Percentiles rank a stretch among this genome's conserved stretches.
phyloP scores from a whole-genome alignment of 805 yeast genomes.

The Metschnikowia lochheadii region DNA sequence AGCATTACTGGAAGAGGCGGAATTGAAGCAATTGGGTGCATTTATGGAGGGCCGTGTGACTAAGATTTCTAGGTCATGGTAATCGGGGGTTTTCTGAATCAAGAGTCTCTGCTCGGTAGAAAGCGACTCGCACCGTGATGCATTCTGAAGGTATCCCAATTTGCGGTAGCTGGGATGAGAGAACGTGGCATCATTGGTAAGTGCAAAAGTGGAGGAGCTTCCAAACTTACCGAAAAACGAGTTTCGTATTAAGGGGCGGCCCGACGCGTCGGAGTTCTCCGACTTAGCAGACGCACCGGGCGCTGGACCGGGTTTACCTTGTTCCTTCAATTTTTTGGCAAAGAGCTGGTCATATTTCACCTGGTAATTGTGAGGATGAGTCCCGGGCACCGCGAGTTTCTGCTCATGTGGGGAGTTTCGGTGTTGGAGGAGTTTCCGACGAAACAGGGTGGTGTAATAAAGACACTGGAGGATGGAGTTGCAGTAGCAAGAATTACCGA shows the following conservation, averaged over 20 bases:
- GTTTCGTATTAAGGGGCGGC: slow-evolving; percentile 29
- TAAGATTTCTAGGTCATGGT: slow-evolving; percentile 29
- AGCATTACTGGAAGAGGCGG: neutral
- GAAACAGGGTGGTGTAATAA: slow-evolving; percentile 67
- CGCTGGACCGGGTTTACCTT: slow-evolving; percentile 12
- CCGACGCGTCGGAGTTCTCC: slow-evolving; percentile 9
- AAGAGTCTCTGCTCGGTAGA: slow-evolving; percentile 32
- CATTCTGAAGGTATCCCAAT: slow-evolving; percentile 21
- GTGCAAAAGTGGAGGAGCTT: slow-evolving; percentile 11
- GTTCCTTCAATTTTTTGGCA: slow-evolving; percentile 32
- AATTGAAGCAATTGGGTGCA: neutral
- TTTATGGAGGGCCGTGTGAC: slow-evolving; percentile 30
- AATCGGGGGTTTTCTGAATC: slow-evolving; percentile 26
- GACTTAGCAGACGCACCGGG: slow-evolving; percentile 1
- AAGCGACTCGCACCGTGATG: slow-evolving; percentile 30
- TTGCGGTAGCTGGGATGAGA: slow-evolving; percentile 3
- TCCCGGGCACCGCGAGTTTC: slow-evolving; percentile 27
- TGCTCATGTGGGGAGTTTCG: slow-evolving; percentile 30
- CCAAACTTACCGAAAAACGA: slow-evolving; percentile 41
- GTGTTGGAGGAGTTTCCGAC: slow-evolving; percentile 44
- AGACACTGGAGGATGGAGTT: slow-evolving; percentile 89
- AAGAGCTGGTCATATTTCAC: slow-evolving; percentile 38
- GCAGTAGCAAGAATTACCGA: slow-evolving; percentile 91
- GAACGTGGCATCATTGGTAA: slow-evolving; percentile 5
- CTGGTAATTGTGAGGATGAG: slow-evolving; percentile 33